Percentiles rank a stretch among this genome's conserved stretches.
These are phyloP conservation scores for Microsporum ferrugineum DNA, from an alignment of 2,329 filamentous ascomycete species.

Conservation along the genomic window DNA sequence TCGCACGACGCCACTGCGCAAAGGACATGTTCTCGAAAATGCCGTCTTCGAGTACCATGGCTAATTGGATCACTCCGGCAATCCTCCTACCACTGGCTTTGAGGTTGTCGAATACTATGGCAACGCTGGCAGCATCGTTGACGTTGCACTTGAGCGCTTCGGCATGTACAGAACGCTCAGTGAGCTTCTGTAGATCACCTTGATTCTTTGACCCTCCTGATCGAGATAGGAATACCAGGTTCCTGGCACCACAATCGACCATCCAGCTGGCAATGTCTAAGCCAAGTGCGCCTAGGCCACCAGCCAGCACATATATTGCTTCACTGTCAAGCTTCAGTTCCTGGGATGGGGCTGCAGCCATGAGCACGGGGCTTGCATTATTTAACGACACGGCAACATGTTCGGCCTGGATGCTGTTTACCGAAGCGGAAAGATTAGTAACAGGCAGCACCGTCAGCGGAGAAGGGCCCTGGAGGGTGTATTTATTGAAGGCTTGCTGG, in stretches of 20 bases:
- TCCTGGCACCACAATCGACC: slow-evolving; percentile 16
- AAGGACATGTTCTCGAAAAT: neutral
- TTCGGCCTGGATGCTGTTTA: slow-evolving; percentile 7
- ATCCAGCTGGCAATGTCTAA: slow-evolving; percentile 6
- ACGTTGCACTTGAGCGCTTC: slow-evolving; percentile 3
- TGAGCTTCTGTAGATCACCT: slow-evolving; percentile 6
- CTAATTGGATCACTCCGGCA: slow-evolving; percentile 8
- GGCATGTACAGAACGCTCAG: slow-evolving; percentile 10
- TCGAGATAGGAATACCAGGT: slow-evolving; percentile 25
- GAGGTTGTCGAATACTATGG: neutral
- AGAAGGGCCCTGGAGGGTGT: too few relatives aligned
- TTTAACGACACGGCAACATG: too few relatives aligned
- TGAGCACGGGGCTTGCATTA: too few relatives aligned
- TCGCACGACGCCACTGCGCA: slow-evolving; percentile 10
- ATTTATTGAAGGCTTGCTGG: neutral
- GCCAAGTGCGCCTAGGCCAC: slow-evolving; percentile 8
- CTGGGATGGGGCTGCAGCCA: too few relatives aligned
- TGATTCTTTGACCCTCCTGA: slow-evolving; percentile 10
- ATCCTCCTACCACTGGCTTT: too few relatives aligned
- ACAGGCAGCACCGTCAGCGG: too few relatives aligned
- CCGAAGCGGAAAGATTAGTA: slow-evolving; percentile 1
- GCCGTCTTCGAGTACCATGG: slow-evolving; percentile 12
- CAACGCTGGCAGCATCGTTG: neutral
- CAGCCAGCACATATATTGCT: slow-evolving; percentile 5
- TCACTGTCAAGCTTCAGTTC: neutral